Evolutionary conservation across 2,329 filamentous ascomycete genomes (phyloP), one percentile per base, ranked within the genome.

Genomic region (Metarhizium brunneum): DNA sequence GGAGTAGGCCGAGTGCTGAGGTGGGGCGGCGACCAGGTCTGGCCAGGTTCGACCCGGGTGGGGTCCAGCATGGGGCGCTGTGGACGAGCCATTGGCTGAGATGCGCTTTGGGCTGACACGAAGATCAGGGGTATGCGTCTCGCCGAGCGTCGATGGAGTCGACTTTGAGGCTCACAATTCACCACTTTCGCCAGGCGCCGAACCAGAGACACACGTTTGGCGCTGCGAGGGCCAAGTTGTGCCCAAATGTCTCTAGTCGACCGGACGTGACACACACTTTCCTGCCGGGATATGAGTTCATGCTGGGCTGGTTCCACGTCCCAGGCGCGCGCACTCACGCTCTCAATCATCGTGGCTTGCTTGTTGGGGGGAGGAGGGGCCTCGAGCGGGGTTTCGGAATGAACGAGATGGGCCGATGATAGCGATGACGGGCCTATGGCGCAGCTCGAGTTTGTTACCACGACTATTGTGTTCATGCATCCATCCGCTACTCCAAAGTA

Each of bases 321-420:
- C 20, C 45, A 30, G 45, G 14, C 45, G 13, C 45, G 45, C 18
- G 13, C 45, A 16, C 18, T 48, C 20, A 48, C 10, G 2, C 10
- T 6, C 10, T 48, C 10, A 48, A 48, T 48, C 45, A 30, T 35
- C 32, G 10, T 11, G 32, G 32, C 25, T 25, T 42, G 14, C 40
- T 25, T 14, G 43, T n/a, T 53, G 47, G 47, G 40, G 52, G 47
- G 40, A 43, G 38, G 52, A 45, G 52, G 29, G 32, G 14, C 16
- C 56, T 58, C 56, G 56, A 57, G 57, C 54, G 57, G 59, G 59
- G 58, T 54, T 56, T 58, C 51, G 59, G 56, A 61, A 61, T 59
- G 59, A 52, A 38, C 42, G 42, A 57, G 47, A 56, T 52, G 55
- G 53, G 43, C 49, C 50, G 54, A 57, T 53, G 56, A 56, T 48